A percentile compares a stretch with the other conserved stretches of the same genome.
Evolutionary conservation across 805 yeast genomes (phyloP).

Genomic region (Millerozyma miso): DNA sequence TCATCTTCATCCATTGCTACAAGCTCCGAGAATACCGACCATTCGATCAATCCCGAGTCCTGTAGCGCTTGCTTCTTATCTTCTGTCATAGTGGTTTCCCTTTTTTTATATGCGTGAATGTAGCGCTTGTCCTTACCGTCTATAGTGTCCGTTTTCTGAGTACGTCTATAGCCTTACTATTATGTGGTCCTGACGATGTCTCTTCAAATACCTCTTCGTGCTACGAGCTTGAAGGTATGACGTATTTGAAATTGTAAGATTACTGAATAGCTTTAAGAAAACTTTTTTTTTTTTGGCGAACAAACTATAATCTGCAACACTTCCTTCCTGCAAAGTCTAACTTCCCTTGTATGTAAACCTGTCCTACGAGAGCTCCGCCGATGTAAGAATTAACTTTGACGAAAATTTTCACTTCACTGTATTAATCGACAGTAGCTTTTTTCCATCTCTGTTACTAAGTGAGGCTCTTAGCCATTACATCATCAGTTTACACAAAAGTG

Average conservation of each 20-base stretch:
- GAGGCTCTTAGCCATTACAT: constrained; percentile 2
- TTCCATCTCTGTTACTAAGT: neutral
- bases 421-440: too few species aligned
- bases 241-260: neutral
- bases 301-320: too few species aligned
- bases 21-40: constrained; percentile 84
- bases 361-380: too few species aligned
- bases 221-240: too few species aligned
- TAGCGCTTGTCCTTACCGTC: too few species aligned
- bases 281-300: too few species aligned
- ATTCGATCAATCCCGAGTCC: constrained; percentile 69
- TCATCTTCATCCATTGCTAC: constrained; percentile 96
- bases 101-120: neutral
- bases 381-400: too few species aligned
- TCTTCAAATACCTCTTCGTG: neutral
- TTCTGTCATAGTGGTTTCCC: constrained; percentile 9
- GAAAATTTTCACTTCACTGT: neutral
- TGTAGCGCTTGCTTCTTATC: constrained; percentile 27
- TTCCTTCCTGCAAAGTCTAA: too few species aligned
- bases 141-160: too few species aligned
- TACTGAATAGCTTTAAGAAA: neutral
- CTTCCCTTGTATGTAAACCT: too few species aligned
- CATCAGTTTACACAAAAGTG: constrained; percentile 10
- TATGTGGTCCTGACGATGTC: neutral
- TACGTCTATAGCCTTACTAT: too few species aligned